Conservation (phyloP, 2,329 filamentous ascomycete genomes). For the Chalaropsis thielavioides region DNA sequence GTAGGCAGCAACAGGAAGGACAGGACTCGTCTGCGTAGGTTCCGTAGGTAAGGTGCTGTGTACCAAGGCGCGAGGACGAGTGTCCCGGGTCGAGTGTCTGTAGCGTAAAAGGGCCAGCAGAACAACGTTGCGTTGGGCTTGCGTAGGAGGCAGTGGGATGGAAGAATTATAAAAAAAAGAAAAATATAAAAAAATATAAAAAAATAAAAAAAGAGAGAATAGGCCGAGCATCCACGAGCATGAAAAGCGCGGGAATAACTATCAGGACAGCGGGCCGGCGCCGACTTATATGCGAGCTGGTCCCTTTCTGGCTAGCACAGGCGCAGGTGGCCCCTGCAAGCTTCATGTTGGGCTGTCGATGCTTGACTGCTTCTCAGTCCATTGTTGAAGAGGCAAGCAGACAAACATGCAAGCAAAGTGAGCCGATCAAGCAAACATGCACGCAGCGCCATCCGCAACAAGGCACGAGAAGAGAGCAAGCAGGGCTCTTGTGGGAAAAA, state of each 20-base stretch:
- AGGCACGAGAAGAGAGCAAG: background rate
- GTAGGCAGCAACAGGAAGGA: background rate
- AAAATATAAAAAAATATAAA: background rate
- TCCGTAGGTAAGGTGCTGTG: background rate
- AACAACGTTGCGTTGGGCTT: background rate
- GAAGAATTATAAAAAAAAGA: background rate
- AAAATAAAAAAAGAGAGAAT: background rate
- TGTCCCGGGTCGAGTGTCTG: too few species aligned
- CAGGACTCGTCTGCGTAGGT: background rate
- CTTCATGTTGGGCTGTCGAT: background rate
- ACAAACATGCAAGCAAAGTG: background rate
- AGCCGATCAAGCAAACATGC: background rate
- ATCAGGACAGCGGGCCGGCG: conserved; percentile 2
- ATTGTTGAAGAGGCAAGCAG: background rate
- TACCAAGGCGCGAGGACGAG: background rate
- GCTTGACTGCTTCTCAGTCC: background rate
- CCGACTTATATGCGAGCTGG: conserved; percentile 3
- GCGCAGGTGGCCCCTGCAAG: background rate
- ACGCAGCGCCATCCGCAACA: background rate
- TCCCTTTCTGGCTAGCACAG: background rate
- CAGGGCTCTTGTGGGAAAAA: background rate
- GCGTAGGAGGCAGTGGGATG: background rate
- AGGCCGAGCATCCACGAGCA: background rate
- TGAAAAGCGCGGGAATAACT: background rate
- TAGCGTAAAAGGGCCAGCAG: background rate